Conservation (phyloP, 768 basidiomycete genomes). For the Candolleomyces efflorescens region DNA sequence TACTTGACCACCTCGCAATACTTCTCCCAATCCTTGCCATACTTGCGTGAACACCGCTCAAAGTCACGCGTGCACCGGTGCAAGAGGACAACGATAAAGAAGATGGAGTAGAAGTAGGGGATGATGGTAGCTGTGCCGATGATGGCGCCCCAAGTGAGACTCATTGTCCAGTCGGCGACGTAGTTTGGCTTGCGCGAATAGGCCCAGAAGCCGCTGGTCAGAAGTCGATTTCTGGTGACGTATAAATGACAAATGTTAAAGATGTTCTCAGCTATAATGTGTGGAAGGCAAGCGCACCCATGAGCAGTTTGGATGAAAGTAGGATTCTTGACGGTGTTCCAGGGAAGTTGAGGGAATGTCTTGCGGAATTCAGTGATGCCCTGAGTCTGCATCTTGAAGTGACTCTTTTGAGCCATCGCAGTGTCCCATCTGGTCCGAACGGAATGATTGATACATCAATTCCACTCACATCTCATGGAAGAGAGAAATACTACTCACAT, state of each 20-base stretch:
- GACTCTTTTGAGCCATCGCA: constrained; percentile 94
- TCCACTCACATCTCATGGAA: not conserved
- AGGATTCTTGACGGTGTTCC: constrained; percentile 79
- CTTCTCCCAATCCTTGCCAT: constrained; percentile 92
- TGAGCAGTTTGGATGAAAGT: constrained; percentile 91
- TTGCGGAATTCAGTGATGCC: constrained; percentile 82
- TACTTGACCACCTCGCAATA: constrained; percentile 86
- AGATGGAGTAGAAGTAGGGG: constrained; percentile 95
- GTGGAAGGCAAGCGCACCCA: constrained; percentile 50
- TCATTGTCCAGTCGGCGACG: constrained; percentile 88
- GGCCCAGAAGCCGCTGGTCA: constrained; percentile 93
- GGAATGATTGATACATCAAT: not conserved
- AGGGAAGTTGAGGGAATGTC: constrained; percentile 92
- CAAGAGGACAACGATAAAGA: constrained; percentile 90
- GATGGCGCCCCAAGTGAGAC: constrained; percentile 79
- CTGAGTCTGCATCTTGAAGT: constrained; percentile 96
- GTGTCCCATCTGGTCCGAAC: constrained; percentile 74
- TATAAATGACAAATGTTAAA: not conserved
- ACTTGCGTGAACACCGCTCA: constrained; percentile 88
- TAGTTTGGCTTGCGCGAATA: constrained; percentile 97
- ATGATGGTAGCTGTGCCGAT: constrained; percentile 76
- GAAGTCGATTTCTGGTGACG: constrained; percentile 68
- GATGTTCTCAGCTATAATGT: not conserved
- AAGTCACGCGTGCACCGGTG: constrained; percentile 94
- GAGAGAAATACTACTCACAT: constrained; percentile 47